Conservation (phyloP, 2,329 filamentous ascomycete genomes). For the Aspergillus brasiliensis region DNA sequence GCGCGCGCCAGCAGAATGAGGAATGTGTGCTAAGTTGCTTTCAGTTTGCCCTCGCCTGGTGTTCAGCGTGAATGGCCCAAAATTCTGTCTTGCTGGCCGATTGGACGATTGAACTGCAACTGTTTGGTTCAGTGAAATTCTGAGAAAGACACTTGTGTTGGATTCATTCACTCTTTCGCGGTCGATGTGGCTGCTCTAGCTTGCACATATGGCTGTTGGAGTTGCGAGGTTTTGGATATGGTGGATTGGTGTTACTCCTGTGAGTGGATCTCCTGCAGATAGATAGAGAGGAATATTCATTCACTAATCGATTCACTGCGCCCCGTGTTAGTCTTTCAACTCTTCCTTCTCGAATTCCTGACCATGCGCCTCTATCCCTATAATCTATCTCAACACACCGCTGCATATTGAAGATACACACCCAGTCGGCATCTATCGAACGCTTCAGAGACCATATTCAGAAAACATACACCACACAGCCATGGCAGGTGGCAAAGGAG, state of each 20-base stretch:
- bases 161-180: not conserved
- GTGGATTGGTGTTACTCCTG: slow-evolving; percentile 6
- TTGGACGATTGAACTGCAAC: not conserved
- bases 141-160: not conserved
- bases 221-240: not conserved
- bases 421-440: not conserved
- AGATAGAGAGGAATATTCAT: not conserved
- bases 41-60: too few relatives aligned
- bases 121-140: not conserved
- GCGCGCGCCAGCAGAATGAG: not conserved
- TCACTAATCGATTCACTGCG: not conserved
- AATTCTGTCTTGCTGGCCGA: not conserved
- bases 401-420: not conserved
- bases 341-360: not conserved
- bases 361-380: not conserved
- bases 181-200: not conserved
- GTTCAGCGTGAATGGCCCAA: too few relatives aligned
- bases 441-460: too few relatives aligned
- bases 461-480: not conserved
- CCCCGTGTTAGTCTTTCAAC: not conserved
- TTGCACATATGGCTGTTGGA: not conserved
- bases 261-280: not conserved
- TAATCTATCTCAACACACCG: not conserved
- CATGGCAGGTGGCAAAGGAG: not conserved
- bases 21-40: not conserved